Base-by-base conservation (phyloP, 805 yeast genomes). In the Pichia thaimueangensis region DNA sequence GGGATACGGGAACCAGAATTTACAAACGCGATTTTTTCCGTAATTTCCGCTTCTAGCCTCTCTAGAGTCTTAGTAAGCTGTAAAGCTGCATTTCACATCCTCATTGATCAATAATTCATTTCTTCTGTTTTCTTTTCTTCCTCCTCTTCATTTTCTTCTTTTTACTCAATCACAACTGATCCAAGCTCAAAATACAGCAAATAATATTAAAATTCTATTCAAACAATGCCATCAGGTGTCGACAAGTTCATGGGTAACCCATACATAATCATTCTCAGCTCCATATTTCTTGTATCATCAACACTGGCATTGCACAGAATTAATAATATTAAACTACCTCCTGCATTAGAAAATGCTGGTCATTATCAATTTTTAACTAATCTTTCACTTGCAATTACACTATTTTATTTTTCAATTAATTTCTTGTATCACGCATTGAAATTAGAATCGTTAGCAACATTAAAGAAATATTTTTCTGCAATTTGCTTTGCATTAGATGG, bases 321-420 rank as follows among this genome's bases (percentile, higher is more conserved):
- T 9, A 25, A 47, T 33, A 25, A 24, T 31, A 30, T 61, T 7
- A 57, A 54, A 12, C 60, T 83, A 21, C 87, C 88, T 1, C 64
- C 60, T 1, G 64, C 60, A 29, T 59, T 82, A 22, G 64, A 54
- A 2, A 58, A 62, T 19, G 91, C 80, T 1, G 91, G 91, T 2
- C 83, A 76, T 44, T 72, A 71, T 62, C 91, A 84, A 55, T 84
- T 84, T 56, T 65, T 83, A 39, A 84, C 93, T 4, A 82, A 81
- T 55, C 53, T 82, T n/a, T 73, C 82, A 8, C 67, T 81, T 25
- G 53, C 62, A 2, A 54, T 71, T 15, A 71, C 84, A 2, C 49
- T 76, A 9, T 43, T 70, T 34, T 69, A 71, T 46, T 69, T 67
- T 44, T 35, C 53, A 13, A 32, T 70, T 29, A 74, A 74, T 19